Evolutionary conservation across 768 basidiomycete genomes (phyloP), one percentile per base, ranked within the genome.

Genomic region (Hydnomerulius pinastri): DNA sequence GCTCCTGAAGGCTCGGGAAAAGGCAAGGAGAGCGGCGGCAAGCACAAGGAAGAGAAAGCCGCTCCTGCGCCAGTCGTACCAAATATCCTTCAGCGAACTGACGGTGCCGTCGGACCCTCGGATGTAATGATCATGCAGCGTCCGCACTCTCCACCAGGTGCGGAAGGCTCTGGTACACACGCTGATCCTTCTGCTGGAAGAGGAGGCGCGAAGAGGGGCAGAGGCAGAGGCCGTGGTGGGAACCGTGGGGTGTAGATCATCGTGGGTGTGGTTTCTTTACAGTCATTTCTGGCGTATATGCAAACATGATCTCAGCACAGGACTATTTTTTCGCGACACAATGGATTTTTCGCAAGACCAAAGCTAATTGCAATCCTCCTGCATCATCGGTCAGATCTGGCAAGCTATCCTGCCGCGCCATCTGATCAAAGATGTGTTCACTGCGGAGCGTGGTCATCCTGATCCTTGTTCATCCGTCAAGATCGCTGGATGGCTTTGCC

Each of bases 181-280:
- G 41, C 58, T 38, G 56, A 56, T 17, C 2, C 44, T 6, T 48
- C 56, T 4, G 28, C 56, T 40, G 59, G 60, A 6, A 55, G 63
- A 51, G 67, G 66, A 2, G 46, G 61, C n/a, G 35, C 17, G 23
- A 66, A 61, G 25, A 51, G 69, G 9, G 68, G 65, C 0, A 63
- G 70, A 27, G 68, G 67, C 1, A 54, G 64, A n/a, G 63, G 67
- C n/a, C 57, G 71, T 2, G 62, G 72, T 18, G 66, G 56, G 5
- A 45, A 59, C 4, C 67, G 69, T 15, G 65, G 69, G 4, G 63
- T 62, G 12, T 69, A 59, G 39, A 5, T 30, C 15, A 10, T 17
- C 3, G 48, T 49, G 36, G 20, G 50, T 48, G 29, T 58, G 3
- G 25, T 11, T 15, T 28, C 4, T 4, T 25, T 28, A 24, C 27